Percentiles rank a stretch among this genome's conserved stretches.
Evolutionary conservation across 768 basidiomycete genomes (phyloP).

Genomic region (Serendipita sp.): DNA sequence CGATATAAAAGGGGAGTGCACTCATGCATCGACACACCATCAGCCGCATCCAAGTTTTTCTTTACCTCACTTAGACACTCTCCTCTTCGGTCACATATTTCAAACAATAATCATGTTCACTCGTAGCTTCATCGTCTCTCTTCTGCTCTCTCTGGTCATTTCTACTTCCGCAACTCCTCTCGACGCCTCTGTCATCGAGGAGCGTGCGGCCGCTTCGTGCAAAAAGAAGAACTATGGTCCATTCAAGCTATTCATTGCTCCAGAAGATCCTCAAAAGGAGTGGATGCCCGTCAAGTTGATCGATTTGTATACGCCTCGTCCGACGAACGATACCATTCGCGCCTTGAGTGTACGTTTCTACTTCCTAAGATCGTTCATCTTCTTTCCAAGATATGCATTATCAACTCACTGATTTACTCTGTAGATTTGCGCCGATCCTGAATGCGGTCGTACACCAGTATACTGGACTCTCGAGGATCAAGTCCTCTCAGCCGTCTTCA

Average conservation of each 20-base stretch:
- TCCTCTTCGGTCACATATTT: too few relatives aligned
- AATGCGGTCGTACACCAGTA: not conserved
- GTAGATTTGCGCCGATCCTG: not conserved
- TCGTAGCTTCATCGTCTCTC: not conserved
- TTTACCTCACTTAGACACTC: too few relatives aligned
- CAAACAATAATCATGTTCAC: too few relatives aligned
- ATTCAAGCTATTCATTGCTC: not conserved
- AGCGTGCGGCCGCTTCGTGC: not conserved
- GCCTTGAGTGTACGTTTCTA: not conserved
- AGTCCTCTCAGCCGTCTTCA: not conserved
- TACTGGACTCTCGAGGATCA: not conserved
- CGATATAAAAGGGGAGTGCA: too few relatives aligned
- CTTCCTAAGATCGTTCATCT: not conserved
- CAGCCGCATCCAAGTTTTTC: too few relatives aligned
- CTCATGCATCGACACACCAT: too few relatives aligned
- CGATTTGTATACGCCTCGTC: constrained; percentile 1
- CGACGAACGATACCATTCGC: not conserved
- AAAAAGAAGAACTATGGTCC: not conserved
- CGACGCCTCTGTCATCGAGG: not conserved
- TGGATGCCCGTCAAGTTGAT: not conserved
- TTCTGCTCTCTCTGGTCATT: not conserved
- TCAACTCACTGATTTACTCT: not conserved
- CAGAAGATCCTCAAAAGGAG: not conserved
- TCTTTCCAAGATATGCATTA: not conserved
- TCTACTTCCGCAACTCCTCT: not conserved